phyloP scores from a whole-genome alignment of 768 basidiomycete genomes.

The Polyporus arcularius region DNA sequence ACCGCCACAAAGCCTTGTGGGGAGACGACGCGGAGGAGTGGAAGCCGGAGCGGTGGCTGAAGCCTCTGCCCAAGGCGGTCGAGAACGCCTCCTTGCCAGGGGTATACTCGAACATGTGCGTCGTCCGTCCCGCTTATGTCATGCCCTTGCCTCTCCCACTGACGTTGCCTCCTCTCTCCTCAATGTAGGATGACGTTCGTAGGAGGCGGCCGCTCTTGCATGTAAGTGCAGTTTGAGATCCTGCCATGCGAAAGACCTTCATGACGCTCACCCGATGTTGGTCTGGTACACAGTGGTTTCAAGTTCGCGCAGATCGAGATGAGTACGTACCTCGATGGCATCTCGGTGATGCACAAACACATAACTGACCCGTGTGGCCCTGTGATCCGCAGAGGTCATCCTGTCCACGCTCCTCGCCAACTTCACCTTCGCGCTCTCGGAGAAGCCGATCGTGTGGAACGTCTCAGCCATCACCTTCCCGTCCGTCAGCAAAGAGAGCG shows the following conservation, averaged over 20 bases:
- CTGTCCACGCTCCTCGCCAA: conserved; percentile 14
- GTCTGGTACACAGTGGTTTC: conserved; percentile 9
- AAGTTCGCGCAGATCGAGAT: conserved; percentile 17
- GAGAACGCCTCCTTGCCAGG: conserved; percentile 14
- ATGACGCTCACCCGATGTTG: neutral
- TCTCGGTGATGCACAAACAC: too few species aligned
- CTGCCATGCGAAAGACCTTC: neutral
- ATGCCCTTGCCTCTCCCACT: neutral
- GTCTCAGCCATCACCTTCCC: conserved; percentile 18
- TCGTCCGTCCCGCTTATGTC: neutral
- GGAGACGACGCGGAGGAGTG: conserved; percentile 26
- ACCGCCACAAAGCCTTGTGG: conserved; percentile 26
- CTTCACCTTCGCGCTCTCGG: conserved; percentile 20
- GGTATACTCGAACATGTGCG: conserved; percentile 19
- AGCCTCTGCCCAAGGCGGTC: conserved; percentile 14
- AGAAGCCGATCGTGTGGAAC: conserved; percentile 21
- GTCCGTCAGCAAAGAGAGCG: conserved; percentile 15
- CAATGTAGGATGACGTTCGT: conserved; percentile 16
- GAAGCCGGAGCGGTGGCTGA: conserved; percentile 27
- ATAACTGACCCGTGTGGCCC: too few species aligned
- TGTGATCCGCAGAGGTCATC: conserved; percentile 12
- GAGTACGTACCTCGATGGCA: conserved; percentile 9
- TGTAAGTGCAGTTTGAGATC: neutral
- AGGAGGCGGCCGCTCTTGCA: conserved; percentile 11
- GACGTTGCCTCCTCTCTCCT: neutral